These are phyloP conservation scores for Aspergillus sp. DNA, from an alignment of 2,329 filamentous ascomycete genomes.

Conservation along the genomic window DNA sequence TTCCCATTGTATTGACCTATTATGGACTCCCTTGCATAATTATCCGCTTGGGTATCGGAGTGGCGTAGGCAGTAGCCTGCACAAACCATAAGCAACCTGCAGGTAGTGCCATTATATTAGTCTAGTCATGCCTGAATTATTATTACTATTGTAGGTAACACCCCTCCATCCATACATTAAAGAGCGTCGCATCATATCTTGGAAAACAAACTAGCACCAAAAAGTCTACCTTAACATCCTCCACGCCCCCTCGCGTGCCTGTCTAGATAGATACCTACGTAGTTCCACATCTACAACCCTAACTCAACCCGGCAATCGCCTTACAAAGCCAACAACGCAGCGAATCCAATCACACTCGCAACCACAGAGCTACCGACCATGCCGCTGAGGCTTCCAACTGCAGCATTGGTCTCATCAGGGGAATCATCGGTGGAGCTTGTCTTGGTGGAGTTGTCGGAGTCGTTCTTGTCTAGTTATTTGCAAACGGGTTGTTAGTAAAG, in stretches of 20 bases:
- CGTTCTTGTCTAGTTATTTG: slow-evolving; percentile 2
- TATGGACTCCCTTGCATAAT: neutral
- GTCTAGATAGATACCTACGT: neutral
- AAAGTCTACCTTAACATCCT: neutral
- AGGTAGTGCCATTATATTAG: neutral
- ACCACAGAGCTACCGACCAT: neutral
- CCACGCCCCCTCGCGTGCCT: neutral
- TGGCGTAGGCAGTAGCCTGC: neutral
- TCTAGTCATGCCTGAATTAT: no score
- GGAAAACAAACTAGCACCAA: neutral
- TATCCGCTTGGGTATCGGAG: neutral
- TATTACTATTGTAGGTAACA: neutral
- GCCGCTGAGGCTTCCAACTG: neutral
- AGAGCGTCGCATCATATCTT: neutral
- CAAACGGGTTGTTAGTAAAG: neutral
- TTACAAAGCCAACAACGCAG: slow-evolving; percentile 6
- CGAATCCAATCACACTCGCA: neutral
- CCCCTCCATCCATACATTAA: neutral
- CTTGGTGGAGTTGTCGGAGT: slow-evolving; percentile 1
- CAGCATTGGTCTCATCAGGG: neutral
- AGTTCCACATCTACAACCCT: neutral
- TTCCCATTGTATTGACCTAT: neutral
- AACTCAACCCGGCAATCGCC: neutral
- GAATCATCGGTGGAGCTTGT: neutral
- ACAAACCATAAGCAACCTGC: neutral